phyloP scores from a whole-genome alignment of 2,329 filamentous ascomycete species.

The Pseudopyricularia javanii region DNA sequence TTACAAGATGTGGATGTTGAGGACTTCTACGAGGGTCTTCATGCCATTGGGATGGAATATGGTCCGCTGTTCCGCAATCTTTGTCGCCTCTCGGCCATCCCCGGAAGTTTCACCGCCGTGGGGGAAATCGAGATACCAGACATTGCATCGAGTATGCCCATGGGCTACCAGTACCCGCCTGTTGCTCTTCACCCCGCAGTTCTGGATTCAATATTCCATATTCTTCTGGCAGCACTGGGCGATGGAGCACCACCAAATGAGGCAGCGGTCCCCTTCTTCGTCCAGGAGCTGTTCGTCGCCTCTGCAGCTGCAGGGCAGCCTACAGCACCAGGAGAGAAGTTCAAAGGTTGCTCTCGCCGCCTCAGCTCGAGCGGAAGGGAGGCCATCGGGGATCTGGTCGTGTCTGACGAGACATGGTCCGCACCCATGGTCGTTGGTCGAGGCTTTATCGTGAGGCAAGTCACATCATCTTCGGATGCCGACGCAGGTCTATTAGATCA shows the following conservation, averaged over 20 bases:
- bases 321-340: background rate
- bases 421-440: background rate
- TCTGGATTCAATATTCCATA: slow-evolving; percentile 43
- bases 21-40: slow-evolving; percentile 32
- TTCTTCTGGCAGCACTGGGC: slow-evolving; percentile 28
- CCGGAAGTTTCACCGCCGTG: slow-evolving; percentile 6
- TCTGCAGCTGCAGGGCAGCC: background rate
- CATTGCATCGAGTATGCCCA: slow-evolving; percentile 39
- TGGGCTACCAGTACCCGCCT: slow-evolving; percentile 38
- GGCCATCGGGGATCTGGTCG: background rate
- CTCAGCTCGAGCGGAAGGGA: background rate
- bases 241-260: slow-evolving; percentile 9
- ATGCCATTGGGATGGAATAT: slow-evolving; percentile 31
- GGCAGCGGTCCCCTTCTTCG: slow-evolving; percentile 35
- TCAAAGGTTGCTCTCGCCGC: background rate
- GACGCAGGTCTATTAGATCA: background rate
- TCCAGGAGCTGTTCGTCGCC: slow-evolving; percentile 33
- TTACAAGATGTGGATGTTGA: background rate
- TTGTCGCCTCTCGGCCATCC: background rate
- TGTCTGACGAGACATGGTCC: background rate
- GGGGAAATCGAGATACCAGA: slow-evolving; percentile 30
- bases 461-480: background rate
- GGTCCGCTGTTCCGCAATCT: slow-evolving; percentile 11
- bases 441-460: background rate
- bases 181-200: slow-evolving; percentile 41